Conservation (phyloP, 257 asterid genomes). For the Mentha longifolia region DNA sequence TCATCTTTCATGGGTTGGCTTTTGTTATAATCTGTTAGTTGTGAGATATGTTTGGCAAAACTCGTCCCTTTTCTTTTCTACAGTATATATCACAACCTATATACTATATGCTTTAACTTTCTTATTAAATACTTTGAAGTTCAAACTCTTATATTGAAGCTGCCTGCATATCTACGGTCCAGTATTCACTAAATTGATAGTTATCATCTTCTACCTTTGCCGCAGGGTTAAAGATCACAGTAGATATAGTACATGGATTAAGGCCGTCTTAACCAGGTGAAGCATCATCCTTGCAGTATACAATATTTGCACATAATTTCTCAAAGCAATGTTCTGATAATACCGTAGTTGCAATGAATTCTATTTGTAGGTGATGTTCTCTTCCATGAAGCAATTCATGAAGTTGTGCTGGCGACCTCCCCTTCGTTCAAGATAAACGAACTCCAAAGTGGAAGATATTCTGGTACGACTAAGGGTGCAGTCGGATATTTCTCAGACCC, state of each 20-base stretch:
- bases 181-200: neutral
- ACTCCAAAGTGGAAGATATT: no score
- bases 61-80: neutral
- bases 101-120: no score
- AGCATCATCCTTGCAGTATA: constrained; percentile 7
- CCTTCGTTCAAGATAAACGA: no score
- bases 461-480: no score
- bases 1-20: neutral
- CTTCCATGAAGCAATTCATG: no score
- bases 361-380: constrained; percentile 27
- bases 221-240: constrained; percentile 80
- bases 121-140: constrained; percentile 7
- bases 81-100: no score
- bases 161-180: neutral
- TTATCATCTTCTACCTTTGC: neutral
- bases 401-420: no score
- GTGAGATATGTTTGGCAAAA: no score
- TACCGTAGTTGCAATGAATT: neutral
- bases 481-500: no score
- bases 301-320: neutral
- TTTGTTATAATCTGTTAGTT: neutral
- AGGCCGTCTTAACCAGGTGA: constrained; percentile 50
- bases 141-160: neutral
- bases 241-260: constrained; percentile 62
- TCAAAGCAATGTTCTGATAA: neutral